Evolutionary conservation across 1,139 yeast species (phyloP).

Genomic region (Scheffersomyces titani): DNA sequence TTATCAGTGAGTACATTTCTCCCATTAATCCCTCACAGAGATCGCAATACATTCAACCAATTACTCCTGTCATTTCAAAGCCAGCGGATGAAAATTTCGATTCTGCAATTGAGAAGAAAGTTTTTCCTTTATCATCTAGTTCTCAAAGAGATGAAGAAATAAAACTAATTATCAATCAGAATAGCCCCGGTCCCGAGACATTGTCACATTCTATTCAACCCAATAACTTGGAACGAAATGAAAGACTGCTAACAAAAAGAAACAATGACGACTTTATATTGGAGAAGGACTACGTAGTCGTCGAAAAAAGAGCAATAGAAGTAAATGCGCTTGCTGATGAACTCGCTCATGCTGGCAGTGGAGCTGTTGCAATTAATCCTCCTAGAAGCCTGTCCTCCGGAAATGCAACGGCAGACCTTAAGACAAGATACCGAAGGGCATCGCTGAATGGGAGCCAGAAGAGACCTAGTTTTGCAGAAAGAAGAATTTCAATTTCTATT

Average conservation of each 20-base stretch:
- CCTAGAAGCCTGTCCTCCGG: conserved; percentile 18
- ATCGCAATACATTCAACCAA: conserved; percentile 19
- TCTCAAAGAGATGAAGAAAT: conserved; percentile 43
- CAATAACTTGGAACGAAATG: conserved; percentile 5
- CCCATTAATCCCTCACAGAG: conserved; percentile 29
- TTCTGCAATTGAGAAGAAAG: conserved; percentile 1
- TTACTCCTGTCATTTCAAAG: conserved; percentile 5
- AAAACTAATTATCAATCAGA: conserved; percentile 42
- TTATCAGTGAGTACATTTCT: conserved; percentile 75
- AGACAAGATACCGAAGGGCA: conserved; percentile 22
- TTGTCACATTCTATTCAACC: conserved; percentile 26
- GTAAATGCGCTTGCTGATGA: conserved; percentile 95
- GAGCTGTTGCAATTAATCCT: conserved; percentile 48
- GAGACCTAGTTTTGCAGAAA: conserved; percentile 54
- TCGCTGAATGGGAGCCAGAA: conserved; percentile 41
- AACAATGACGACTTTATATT: conserved; percentile 48
- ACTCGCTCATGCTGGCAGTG: conserved; percentile 67
- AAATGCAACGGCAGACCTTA: not conserved
- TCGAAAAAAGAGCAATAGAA: conserved; percentile 91
- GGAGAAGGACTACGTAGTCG: conserved; percentile 89
- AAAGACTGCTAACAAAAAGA: conserved; percentile 14
- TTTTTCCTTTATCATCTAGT: conserved; percentile 8
- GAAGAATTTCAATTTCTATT: conserved; percentile 67
- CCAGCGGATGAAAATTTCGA: not conserved
- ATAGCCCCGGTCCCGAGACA: conserved; percentile 44